Evolutionary conservation across 2,329 filamentous ascomycete species (phyloP).

Genomic region (Colletotrichum destructivum): DNA sequence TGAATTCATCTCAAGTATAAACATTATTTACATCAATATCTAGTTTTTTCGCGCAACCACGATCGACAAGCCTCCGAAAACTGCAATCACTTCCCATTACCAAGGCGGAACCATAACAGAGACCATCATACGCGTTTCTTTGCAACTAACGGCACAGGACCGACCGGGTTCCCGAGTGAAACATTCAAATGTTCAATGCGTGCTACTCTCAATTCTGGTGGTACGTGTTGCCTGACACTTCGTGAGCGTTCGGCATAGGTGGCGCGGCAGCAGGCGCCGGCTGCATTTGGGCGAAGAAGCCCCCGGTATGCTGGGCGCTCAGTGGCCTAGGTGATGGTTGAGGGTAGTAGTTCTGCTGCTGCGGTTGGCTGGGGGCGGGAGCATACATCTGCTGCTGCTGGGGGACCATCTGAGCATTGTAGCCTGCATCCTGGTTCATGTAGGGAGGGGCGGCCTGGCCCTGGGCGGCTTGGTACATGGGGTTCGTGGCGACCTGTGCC

Average conservation of each 20-base stretch:
- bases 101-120: not conserved
- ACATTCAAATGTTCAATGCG: too few species aligned
- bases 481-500: not conserved
- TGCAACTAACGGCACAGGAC: too few species aligned
- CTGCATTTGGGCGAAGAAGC: conserved; percentile 16
- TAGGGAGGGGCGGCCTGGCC: conserved; percentile 14
- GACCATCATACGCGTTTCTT: too few species aligned
- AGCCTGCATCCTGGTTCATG: not conserved
- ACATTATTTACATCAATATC: not conserved
- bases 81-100: not conserved
- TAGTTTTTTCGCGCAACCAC: not conserved
- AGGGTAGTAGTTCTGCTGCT: conserved; percentile 42
- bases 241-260: conserved; percentile 14
- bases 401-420: not conserved
- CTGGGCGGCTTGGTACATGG: conserved; percentile 5
- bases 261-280: conserved; percentile 26
- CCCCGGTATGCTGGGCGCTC: conserved; percentile 27
- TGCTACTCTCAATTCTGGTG: conserved; percentile 2
- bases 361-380: conserved; percentile 32
- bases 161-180: too few species aligned
- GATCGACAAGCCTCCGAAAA: too few species aligned
- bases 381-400: conserved; percentile 37
- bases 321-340: conserved; percentile 37
- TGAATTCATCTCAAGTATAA: not conserved
- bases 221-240: conserved; percentile 19